Base-by-base conservation (phyloP, 2,329 filamentous ascomycete species). In the Moelleriella libera region DNA sequence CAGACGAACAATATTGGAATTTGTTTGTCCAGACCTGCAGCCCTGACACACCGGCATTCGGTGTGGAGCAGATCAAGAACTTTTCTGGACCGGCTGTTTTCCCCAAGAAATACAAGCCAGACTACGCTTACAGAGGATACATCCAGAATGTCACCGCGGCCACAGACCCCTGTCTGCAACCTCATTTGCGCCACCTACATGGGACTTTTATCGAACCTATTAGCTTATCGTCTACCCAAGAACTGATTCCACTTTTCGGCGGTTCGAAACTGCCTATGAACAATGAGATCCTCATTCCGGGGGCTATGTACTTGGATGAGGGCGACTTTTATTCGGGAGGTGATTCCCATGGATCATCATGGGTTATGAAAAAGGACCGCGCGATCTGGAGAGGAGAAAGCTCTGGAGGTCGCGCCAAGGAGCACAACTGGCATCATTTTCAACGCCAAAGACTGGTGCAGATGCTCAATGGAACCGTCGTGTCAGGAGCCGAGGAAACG, bases 401-500 rank as follows among this genome's bases (percentile, higher is more conserved):
- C 3, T 81, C 79, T 6, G 81, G 80, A 3, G 80, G 79, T 2
- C 66, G 68, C 30, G 62, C 69, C 43, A 64, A 63, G 48, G 55
- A 57, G n/a, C 59, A 77, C 43, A 83, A 75, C 50, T 87, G 82
- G 82, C 70, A 69, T 34, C 74, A 77, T 37, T 83, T 85, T 55
- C 82, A 86, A 51, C 78, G 82, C n/a, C 82, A 84, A 54, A 78
- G 83, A 4, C 76, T 86, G 49, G 67, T 85, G 30, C 69, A 79
- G 49, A 82, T 85, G 78, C 65, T 83, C 44, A 85, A 87, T 55
- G 73, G 72, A 7, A 82, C 78, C 1, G 71, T 68, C 14, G 75
- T 82, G 28, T 59, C 60, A 30, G 56, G 61, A 7, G 66, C 73
- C 32, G 74, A 81, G 55, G 56, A 62, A 40, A 57, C 59, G 12